Evolutionary conservation across 2,329 filamentous ascomycete species (phyloP), one percentile per base, ranked within the genome.

Genomic region (Verticillium nubilum): DNA sequence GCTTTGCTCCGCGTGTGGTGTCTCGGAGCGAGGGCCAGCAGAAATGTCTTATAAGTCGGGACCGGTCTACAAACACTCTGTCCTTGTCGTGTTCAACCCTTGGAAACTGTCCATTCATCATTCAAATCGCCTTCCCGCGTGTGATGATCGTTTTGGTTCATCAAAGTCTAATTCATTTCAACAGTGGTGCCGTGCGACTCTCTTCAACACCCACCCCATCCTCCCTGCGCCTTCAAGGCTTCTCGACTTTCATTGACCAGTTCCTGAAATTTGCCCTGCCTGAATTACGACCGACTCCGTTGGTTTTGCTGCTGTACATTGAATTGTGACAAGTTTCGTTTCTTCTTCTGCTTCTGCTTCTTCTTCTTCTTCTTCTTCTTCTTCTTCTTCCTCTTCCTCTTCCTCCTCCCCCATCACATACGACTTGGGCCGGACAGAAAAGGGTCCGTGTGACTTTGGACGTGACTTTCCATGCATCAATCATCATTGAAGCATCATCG

Each of bases 341-440:
- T 47, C 23, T 60, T 56, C 60, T 25, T 60, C 6, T 57, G 25
- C 27, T 23, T 28, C 54, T 52, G 50, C 25, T 60, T 56, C 60
- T 25, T 60, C 6, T 57, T 31, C 27, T 23, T 28, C 54, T 52
- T 33, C 28, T 5, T 55, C 2, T 28, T n/a, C 25, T n/a, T 27
- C 52, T 17, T n/a, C 23, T n/a, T 54, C 25, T 54, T 9, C 6
- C 15, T 4, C 27, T 33, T 35, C 23, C 5, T 13, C 19, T 26
- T 12, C 27, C n/a, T 33, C 13, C n/a, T 2, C 10, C 37, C 37
- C 17, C 37, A 47, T 23, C 37, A 47, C 37, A 47, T 23, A 47
- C 37, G 19, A 17, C 23, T n/a, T 23, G n/a, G 29, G 37, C 19
- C n/a, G 19, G 37, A 47, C 37, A 19, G n/a, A n/a, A 47, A 47